Conservation (phyloP, 768 basidiomycete genomes). For the Lentinula boryana region DNA sequence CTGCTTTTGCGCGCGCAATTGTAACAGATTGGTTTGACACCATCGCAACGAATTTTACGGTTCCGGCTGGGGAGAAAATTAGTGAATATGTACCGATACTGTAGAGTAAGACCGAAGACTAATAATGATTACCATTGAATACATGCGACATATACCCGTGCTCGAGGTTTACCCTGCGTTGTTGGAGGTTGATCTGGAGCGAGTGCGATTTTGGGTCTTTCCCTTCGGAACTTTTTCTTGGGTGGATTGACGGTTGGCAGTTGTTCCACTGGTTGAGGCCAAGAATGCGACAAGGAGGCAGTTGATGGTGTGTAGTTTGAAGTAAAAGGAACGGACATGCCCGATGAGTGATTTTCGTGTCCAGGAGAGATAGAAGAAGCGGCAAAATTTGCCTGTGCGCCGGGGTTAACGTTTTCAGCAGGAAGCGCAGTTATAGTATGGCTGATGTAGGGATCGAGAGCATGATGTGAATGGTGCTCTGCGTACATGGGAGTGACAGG, state of each 20-base stretch:
- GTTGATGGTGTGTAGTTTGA: neutral
- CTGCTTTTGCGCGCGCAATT: conserved; percentile 57
- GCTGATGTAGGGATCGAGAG: neutral
- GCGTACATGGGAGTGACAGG: neutral
- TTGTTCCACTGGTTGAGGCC: neutral
- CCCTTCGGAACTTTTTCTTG: conserved; percentile 37
- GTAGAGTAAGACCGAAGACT: neutral
- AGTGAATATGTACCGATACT: neutral
- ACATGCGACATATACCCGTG: conserved; percentile 76
- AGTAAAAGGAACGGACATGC: neutral
- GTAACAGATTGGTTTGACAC: conserved; percentile 69
- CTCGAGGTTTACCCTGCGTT: conserved; percentile 71
- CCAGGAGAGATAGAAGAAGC: neutral
- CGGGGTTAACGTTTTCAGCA: neutral
- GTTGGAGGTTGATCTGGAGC: conserved; percentile 76
- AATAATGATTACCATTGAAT: conserved; percentile 54
- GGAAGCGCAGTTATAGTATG: neutral
- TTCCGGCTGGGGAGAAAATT: conserved; percentile 44
- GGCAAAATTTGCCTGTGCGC: neutral
- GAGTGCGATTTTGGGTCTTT: conserved; percentile 58
- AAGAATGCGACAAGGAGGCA: neutral
- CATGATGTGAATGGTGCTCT: neutral
- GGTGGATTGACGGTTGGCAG: neutral
- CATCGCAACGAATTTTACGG: conserved; percentile 80
- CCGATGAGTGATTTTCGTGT: neutral